Percentiles rank a stretch among this genome's conserved stretches.
Evolutionary conservation across 306 rosid species (phyloP).

Genomic region (Prinsepia uniflora): DNA sequence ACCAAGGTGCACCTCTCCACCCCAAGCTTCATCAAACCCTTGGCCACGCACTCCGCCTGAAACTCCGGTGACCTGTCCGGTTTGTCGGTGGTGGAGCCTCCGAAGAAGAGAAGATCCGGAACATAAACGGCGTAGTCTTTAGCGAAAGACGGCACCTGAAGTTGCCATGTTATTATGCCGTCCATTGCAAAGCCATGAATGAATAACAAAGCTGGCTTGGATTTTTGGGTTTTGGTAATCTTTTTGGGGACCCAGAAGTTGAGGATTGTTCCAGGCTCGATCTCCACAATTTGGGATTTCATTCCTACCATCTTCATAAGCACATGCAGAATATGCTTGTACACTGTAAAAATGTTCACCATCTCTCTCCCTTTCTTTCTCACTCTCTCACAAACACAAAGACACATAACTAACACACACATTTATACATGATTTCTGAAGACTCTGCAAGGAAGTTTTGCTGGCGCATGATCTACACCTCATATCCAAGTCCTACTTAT

Average conservation of each 20-base stretch:
- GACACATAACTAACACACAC: background rate
- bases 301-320: slow-evolving; percentile 26
- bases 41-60: slow-evolving; percentile 43
- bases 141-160: slow-evolving; percentile 32
- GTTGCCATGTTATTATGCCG: slow-evolving; percentile 42
- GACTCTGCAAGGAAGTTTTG: too few relatives aligned
- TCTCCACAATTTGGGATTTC: slow-evolving; percentile 28
- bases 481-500: too few relatives aligned
- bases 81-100: slow-evolving; percentile 33
- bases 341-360: slow-evolving; percentile 32
- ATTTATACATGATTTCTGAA: too few relatives aligned
- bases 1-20: slow-evolving; percentile 40
- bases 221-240: background rate
- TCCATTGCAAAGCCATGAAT: slow-evolving; percentile 38
- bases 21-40: slow-evolving; percentile 38
- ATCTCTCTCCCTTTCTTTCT: slow-evolving; percentile 7
- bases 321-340: slow-evolving; percentile 8
- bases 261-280: slow-evolving; percentile 38
- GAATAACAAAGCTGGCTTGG: slow-evolving; percentile 32
- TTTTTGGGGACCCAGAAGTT: slow-evolving; percentile 35
- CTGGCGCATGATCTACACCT: too few relatives aligned
- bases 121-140: slow-evolving; percentile 34
- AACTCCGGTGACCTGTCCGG: slow-evolving; percentile 33
- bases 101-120: slow-evolving; percentile 44
- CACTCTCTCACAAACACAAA: background rate